A percentile compares a stretch with the other conserved stretches of the same genome.
Conservation (phyloP, 2,329 filamentous ascomycete genomes). For the Talaromyces sp. region DNA sequence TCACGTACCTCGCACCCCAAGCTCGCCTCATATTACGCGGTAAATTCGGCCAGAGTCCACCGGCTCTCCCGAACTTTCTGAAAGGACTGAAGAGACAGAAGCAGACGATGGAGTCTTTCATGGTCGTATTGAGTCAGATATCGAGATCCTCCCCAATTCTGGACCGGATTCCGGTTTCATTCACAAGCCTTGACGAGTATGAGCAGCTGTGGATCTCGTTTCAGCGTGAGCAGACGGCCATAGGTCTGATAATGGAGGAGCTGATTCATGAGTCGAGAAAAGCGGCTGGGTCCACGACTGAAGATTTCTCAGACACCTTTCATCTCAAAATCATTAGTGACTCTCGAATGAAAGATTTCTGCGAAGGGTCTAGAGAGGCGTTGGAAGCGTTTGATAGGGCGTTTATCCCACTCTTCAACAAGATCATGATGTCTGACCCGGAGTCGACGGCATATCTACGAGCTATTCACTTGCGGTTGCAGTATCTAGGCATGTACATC, state of each 20-base stretch:
- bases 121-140: constrained; percentile 4
- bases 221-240: constrained; percentile 8
- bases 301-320: background rate
- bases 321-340: constrained; percentile 2
- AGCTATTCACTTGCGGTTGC: constrained; percentile 8
- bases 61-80: constrained; percentile 6
- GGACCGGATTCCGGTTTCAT: background rate
- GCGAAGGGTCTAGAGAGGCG: constrained; percentile 5
- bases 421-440: constrained; percentile 9
- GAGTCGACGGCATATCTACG: constrained; percentile 5
- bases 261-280: constrained; percentile 6
- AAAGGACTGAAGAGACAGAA: constrained; percentile 3
- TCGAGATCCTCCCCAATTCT: background rate
- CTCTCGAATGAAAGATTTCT: constrained; percentile 1
- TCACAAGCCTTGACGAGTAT: constrained; percentile 9
- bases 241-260: constrained; percentile 3
- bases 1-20: constrained; percentile 10
- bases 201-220: constrained; percentile 10
- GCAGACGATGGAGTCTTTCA: constrained; percentile 12
- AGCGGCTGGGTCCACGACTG: background rate
- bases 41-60: background rate
- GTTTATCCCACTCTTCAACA: constrained; percentile 9
- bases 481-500: constrained; percentile 8
- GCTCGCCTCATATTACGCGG: constrained; percentile 10
- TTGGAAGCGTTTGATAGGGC: constrained; percentile 7